Percentiles rank a stretch among this genome's conserved stretches.
Conservation (phyloP, 2,329 filamentous ascomycete genomes). For the Alternaria sp. region DNA sequence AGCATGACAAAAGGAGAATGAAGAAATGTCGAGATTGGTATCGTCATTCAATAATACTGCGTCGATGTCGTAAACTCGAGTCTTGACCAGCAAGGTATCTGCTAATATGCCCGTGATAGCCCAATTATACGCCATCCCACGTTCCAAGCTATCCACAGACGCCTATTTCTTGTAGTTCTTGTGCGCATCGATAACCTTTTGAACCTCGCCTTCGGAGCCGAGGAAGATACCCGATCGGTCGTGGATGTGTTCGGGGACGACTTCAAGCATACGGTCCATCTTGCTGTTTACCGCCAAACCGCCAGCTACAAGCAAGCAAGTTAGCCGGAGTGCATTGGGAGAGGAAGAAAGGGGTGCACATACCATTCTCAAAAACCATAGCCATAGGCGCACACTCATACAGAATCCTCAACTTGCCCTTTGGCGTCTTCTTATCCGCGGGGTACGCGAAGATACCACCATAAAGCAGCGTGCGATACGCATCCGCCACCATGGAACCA, state of each 20-base stretch:
- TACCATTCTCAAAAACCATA: constrained; percentile 97
- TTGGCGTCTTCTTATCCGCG: constrained; percentile 96
- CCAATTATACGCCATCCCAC: neutral
- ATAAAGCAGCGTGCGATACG: constrained; percentile 93
- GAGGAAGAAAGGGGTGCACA: constrained; percentile 37
- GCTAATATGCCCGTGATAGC: neutral
- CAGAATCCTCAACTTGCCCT: constrained; percentile 95
- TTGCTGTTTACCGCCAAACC: constrained; percentile 90
- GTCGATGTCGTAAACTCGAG: neutral
- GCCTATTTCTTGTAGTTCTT: constrained; percentile 58
- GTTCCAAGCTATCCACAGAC: neutral
- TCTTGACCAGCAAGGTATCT: neutral
- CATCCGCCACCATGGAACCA: constrained; percentile 97
- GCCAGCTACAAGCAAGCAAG: constrained; percentile 65
- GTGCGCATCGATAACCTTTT: constrained; percentile 90
- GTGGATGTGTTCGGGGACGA: constrained; percentile 91
- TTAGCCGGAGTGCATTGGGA: constrained; percentile 15
- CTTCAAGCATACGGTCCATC: constrained; percentile 88
- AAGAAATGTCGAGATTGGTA: neutral
- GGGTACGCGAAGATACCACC: constrained; percentile 98
- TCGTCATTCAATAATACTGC: constrained; percentile 3
- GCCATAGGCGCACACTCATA: constrained; percentile 99
- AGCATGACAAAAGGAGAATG: neutral
- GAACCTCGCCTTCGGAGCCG: constrained; percentile 91
- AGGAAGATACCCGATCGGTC: constrained; percentile 95